Evolutionary conservation across 73 alveolate species (phyloP).

Genomic region (Effrenium voratum): DNA sequence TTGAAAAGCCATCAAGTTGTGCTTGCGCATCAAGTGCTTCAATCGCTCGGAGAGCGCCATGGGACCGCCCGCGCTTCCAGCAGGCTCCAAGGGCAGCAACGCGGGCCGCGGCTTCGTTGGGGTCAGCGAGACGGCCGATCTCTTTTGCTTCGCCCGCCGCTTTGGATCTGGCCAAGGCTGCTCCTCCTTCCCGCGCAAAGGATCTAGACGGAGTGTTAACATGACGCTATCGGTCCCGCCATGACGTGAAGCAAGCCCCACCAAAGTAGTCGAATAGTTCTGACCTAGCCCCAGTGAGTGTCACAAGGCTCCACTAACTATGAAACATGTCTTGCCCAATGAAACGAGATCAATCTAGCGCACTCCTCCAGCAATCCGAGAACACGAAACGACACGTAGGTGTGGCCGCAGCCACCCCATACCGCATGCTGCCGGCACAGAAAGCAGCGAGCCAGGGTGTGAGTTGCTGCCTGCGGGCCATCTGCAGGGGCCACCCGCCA

Average conservation of each 20-base stretch:
- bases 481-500: background rate
- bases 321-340: background rate
- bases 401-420: too few relatives aligned
- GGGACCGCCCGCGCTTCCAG: background rate
- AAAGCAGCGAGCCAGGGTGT: background rate
- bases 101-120: background rate
- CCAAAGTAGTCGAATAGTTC: too few relatives aligned
- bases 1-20: background rate
- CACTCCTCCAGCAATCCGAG: background rate
- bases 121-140: background rate
- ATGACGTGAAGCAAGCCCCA: too few relatives aligned
- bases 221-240: too few relatives aligned
- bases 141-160: background rate
- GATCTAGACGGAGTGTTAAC: too few relatives aligned
- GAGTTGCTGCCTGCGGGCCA: background rate
- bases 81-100: background rate
- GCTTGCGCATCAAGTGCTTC: background rate
- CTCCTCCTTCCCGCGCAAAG: background rate
- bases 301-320: too few relatives aligned
- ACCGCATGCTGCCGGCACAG: background rate
- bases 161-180: background rate
- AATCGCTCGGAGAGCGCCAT: background rate
- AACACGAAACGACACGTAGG: background rate
- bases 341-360: background rate
- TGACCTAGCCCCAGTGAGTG: too few relatives aligned